Evolutionary conservation across 2,329 filamentous ascomycete species (phyloP).

Genomic region (Diaporthe sp.): DNA sequence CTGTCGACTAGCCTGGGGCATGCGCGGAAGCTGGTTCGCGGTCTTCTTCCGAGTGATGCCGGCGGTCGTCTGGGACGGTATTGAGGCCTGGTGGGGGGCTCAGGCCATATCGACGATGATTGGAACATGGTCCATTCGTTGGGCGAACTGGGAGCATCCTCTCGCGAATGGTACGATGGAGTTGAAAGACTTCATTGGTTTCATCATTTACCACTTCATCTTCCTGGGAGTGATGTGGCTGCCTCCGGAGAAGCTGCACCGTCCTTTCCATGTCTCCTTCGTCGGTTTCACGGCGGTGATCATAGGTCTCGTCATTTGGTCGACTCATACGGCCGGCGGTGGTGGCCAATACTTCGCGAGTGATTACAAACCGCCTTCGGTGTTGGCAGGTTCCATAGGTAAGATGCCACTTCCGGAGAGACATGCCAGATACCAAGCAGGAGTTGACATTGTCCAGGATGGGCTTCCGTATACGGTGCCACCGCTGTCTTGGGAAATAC

Average conservation of each 20-base stretch:
- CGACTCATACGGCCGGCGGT: slow-evolving; percentile 17
- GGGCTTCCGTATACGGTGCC: slow-evolving; percentile 29
- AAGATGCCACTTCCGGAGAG: neutral
- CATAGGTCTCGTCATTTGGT: slow-evolving; percentile 33
- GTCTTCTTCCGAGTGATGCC: slow-evolving; percentile 36
- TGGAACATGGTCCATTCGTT: slow-evolving; percentile 24
- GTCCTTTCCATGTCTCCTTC: slow-evolving; percentile 31
- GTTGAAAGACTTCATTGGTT: slow-evolving; percentile 32
- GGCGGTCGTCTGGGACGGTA: slow-evolving; percentile 31
- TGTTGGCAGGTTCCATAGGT: slow-evolving; percentile 31
- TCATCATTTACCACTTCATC: slow-evolving; percentile 28
- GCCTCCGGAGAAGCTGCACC: slow-evolving; percentile 30
- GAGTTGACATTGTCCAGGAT: slow-evolving; percentile 4
- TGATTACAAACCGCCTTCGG: slow-evolving; percentile 27
- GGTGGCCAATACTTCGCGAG: slow-evolving; percentile 28
- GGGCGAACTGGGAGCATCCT: slow-evolving; percentile 11
- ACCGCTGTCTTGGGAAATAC: slow-evolving; percentile 32
- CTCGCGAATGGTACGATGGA: slow-evolving; percentile 34
- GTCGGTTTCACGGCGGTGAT: slow-evolving; percentile 17
- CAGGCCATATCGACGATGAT: slow-evolving; percentile 34
- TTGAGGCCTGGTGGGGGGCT: slow-evolving; percentile 33
- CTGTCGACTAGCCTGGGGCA: slow-evolving; percentile 25
- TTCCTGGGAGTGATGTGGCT: slow-evolving; percentile 33
- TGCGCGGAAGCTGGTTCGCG: slow-evolving; percentile 29
- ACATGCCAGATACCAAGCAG: neutral